Evolutionary conservation across 2,329 filamentous ascomycete genomes (phyloP), one percentile per base, ranked within the genome.

Genomic region (Thermothelomyces thermophilus): DNA sequence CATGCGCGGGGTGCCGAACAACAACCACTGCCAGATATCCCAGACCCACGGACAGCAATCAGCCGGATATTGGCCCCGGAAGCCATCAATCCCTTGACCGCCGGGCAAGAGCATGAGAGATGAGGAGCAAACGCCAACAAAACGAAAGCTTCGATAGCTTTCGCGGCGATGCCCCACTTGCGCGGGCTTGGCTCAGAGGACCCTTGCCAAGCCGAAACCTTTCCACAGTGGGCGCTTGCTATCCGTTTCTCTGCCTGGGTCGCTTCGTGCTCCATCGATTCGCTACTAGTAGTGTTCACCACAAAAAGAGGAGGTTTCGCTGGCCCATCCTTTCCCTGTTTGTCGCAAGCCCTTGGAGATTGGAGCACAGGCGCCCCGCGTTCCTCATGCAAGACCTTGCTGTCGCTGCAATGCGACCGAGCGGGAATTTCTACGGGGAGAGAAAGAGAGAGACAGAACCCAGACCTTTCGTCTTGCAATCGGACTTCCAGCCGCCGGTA

Each of bases 41-140:
- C 19, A 33, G n/a, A 35, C 24, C 28, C 35, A 14, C 19, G 34
- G 44, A 17, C 14, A 14, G 30, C n/a, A 41, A 48, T 48, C 17
- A 31, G 4, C 17, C 31, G 24, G 22, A 22, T 37, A 36, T 37
- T 37, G 24, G n/a, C 16, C 14, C n/a, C 10, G 35, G 9, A 26
- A 10, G 22, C 14, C 16, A n/a, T 46, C 26, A 11, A 5, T 13
- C 17, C 20, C 16, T 37, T 58, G 55, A 48, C 44, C 41, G 48
- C 33, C 47, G 50, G 40, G 45, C 46, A 48, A 40, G 46, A 53
- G 54, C 51, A 58, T 51, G 46, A 49, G 33, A 45, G 46, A 50
- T 3, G 42, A 49, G 17, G 31, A 24, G 45, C 54, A 58, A 51
- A 54, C 52, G 52, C 46, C 50, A 50, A n/a, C n/a, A n/a, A n/a